phyloP scores from a whole-genome alignment of 2,329 filamentous ascomycete genomes.

The Talaromyces rugulosus region DNA sequence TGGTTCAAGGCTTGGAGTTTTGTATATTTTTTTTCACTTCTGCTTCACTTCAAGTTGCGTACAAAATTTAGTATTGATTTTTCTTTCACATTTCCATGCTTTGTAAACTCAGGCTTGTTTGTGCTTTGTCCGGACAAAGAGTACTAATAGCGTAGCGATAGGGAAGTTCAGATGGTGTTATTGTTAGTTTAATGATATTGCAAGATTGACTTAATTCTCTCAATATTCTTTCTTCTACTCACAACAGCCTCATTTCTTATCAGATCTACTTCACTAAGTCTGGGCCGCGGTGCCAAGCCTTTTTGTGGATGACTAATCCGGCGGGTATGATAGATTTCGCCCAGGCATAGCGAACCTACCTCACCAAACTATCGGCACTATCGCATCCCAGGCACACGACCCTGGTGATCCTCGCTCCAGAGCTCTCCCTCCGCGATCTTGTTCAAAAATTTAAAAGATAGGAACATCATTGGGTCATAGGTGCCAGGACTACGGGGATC shows the following conservation, averaged over 20 bases:
- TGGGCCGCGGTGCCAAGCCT: constrained; percentile 1
- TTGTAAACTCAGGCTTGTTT: not conserved
- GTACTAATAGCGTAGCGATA: not conserved
- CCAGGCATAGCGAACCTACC: constrained; percentile 32
- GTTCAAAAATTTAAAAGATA: not conserved
- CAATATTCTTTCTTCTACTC: not conserved
- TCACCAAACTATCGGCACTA: constrained; percentile 26
- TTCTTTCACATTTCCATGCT: not conserved
- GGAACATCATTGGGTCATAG: not conserved
- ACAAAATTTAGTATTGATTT: not conserved
- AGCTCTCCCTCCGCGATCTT: not conserved
- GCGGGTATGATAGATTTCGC: constrained; percentile 32
- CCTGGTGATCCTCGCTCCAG: not conserved
- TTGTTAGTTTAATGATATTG: not conserved
- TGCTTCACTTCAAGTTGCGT: not conserved
- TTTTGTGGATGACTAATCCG: constrained; percentile 29
- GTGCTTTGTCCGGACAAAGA: not conserved
- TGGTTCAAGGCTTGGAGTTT: not conserved
- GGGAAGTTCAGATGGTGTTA: not conserved
- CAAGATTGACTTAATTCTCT: not conserved
- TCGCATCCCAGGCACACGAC: not conserved
- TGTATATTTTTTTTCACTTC: not conserved
- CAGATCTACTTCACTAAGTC: not conserved
- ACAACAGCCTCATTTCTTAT: not conserved
- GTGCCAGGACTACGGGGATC: not conserved